A percentile compares a stretch with the other conserved stretches of the same genome.
These are phyloP conservation scores for Glebionis coronaria DNA, from an alignment of 129 eudicot genomes.

Conservation along the genomic window DNA sequence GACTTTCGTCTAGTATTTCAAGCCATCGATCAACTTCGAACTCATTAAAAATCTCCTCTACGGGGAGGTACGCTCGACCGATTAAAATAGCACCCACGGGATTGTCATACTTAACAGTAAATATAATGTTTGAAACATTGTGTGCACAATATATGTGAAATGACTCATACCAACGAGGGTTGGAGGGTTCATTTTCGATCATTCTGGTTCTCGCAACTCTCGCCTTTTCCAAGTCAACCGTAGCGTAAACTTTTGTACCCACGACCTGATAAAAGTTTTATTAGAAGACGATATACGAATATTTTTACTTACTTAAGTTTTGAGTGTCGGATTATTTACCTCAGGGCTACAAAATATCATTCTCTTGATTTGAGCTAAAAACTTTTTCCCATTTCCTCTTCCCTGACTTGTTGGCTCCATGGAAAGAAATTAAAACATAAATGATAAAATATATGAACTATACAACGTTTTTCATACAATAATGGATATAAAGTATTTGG, in stretches of 20 bases:
- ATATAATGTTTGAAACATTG: constrained; percentile 50
- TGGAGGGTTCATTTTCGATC: constrained; percentile 43
- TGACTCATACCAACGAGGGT: constrained; percentile 73
- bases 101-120: constrained; percentile 70
- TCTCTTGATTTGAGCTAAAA: constrained; percentile 49
- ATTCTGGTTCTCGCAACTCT: constrained; percentile 69
- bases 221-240: constrained; percentile 72
- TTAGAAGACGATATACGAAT: not conserved
- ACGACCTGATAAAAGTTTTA: constrained; percentile 33
- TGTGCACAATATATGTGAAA: constrained; percentile 84
- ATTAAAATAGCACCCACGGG: constrained; percentile 75
- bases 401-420: constrained; percentile 41
- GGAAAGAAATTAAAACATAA: constrained; percentile 7
- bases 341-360: constrained; percentile 52
- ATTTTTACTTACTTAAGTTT: not conserved
- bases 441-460: not conserved
- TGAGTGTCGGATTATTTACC: constrained; percentile 25
- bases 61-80: constrained; percentile 84
- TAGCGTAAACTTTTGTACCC: constrained; percentile 67
- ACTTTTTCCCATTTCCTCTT: constrained; percentile 37
- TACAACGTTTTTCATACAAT: too few species aligned
- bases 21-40: constrained; percentile 56
- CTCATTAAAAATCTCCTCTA: constrained; percentile 51
- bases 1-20: constrained; percentile 52
- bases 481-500: not conserved